Percentiles rank a stretch among this genome's conserved stretches.
Evolutionary conservation across 768 basidiomycete species (phyloP).

Genomic region (Suillus subaureus): DNA sequence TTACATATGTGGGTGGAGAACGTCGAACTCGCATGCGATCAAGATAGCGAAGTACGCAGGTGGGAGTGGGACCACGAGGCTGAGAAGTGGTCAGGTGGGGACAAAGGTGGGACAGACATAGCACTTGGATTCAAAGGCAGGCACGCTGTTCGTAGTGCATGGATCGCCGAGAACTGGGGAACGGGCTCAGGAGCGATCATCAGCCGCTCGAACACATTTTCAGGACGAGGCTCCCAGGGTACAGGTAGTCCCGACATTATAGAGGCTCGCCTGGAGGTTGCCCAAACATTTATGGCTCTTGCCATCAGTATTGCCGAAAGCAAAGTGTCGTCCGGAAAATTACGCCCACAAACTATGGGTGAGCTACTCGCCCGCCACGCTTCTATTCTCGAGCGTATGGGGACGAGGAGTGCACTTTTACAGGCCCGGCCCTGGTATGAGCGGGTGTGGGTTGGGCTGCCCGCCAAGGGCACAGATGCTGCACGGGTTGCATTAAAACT

Average conservation of each 20-base stretch:
- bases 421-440: slow-evolving; percentile 61
- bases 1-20: slow-evolving; percentile 69
- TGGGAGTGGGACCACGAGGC: slow-evolving; percentile 73
- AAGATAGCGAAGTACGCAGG: slow-evolving; percentile 51
- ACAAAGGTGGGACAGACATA: slow-evolving; percentile 69
- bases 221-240: slow-evolving; percentile 32
- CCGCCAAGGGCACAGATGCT: slow-evolving; percentile 42
- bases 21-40: slow-evolving; percentile 46
- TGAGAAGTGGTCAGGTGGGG: slow-evolving; percentile 63
- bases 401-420: slow-evolving; percentile 47
- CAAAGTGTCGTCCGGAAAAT: slow-evolving; percentile 37
- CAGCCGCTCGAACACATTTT: slow-evolving; percentile 40
- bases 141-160: slow-evolving; percentile 67
- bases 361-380: slow-evolving; percentile 61
- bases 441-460: slow-evolving; percentile 53
- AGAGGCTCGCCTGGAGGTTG: slow-evolving; percentile 55
- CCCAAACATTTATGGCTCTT: slow-evolving; percentile 54
- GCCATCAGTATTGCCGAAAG: slow-evolving; percentile 50
- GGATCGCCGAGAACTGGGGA: slow-evolving; percentile 73
- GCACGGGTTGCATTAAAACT: slow-evolving; percentile 65
- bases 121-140: slow-evolving; percentile 62
- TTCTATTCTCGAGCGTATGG: slow-evolving; percentile 61
- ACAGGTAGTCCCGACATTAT: slow-evolving; percentile 45
- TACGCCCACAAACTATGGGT: slow-evolving; percentile 52
- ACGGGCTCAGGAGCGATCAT: slow-evolving; percentile 42